Conservation (phyloP, 148 eudicot species). For the Chenopodium berlandieri region DNA sequence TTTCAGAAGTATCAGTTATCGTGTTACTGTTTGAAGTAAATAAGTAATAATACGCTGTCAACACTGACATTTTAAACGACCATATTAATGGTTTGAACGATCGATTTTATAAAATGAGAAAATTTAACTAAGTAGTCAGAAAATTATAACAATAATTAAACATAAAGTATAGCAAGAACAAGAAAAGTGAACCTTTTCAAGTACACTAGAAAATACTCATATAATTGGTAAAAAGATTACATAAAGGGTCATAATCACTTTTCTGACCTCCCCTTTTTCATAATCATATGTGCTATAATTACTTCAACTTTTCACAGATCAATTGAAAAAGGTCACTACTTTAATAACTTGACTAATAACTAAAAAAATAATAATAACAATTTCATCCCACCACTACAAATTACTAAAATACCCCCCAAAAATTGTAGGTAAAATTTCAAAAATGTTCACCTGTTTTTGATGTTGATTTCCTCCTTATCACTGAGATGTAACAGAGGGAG, state of each 20-base stretch:
- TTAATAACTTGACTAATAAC: not conserved
- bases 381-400: not conserved
- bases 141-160: not conserved
- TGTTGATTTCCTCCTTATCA: not conserved
- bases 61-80: too few species aligned
- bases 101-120: too few species aligned
- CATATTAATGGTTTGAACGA: too few species aligned
- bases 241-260: slow-evolving; percentile 37
- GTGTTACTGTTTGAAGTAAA: too few species aligned
- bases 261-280: slow-evolving; percentile 34
- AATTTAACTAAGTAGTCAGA: not conserved
- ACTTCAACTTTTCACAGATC: slow-evolving; percentile 31
- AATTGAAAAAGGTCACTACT: slow-evolving; percentile 20
- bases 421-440: slow-evolving; percentile 12
- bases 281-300: slow-evolving; percentile 58
- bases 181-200: slow-evolving; percentile 41
- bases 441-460: slow-evolving; percentile 25
- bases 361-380: not conserved
- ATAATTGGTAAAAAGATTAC: slow-evolving; percentile 17
- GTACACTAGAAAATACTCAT: slow-evolving; percentile 31
- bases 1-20: too few species aligned
- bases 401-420: not conserved
- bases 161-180: slow-evolving; percentile 5
- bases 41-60: too few species aligned
- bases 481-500: not conserved